phyloP scores from a whole-genome alignment of 805 yeast species.

The Pichia cephalocereana region DNA sequence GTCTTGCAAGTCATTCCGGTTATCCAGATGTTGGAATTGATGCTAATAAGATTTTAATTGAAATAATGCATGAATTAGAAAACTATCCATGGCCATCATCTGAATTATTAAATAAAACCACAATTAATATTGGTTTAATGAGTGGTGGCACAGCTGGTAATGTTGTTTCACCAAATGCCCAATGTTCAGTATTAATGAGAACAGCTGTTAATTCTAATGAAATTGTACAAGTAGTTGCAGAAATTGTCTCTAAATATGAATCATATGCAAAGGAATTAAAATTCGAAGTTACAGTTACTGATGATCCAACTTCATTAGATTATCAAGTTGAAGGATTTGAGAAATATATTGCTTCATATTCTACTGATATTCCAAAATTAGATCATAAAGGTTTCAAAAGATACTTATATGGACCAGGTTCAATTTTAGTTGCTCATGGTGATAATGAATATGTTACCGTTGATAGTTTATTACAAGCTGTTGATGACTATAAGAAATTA shows the following conservation, averaged over 20 bases:
- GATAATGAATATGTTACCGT: slow-evolving; percentile 44
- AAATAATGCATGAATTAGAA: slow-evolving; percentile 38
- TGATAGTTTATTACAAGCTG: slow-evolving; percentile 38
- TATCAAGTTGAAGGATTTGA: slow-evolving; percentile 61
- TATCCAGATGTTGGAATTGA: slow-evolving; percentile 62
- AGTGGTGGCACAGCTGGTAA: slow-evolving; percentile 58
- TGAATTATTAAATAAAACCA: slow-evolving; percentile 49
- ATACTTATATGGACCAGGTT: slow-evolving; percentile 61
- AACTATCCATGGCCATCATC: slow-evolving; percentile 38
- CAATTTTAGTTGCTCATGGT: slow-evolving; percentile 52
- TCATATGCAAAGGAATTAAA: slow-evolving; percentile 8
- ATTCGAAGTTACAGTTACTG: slow-evolving; percentile 9
- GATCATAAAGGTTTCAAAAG: slow-evolving; percentile 28
- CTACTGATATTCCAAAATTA: slow-evolving; percentile 40
- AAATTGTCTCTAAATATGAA: slow-evolving; percentile 23
- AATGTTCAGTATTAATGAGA: slow-evolving; percentile 41
- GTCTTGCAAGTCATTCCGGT: slow-evolving; percentile 57
- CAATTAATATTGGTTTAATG: slow-evolving; percentile 51
- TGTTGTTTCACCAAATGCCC: slow-evolving; percentile 53
- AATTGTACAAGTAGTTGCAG: slow-evolving; percentile 29
- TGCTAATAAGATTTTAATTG: slow-evolving; percentile 49
- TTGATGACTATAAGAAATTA: slow-evolving; percentile 43
- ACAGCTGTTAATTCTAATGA: slow-evolving; percentile 38
- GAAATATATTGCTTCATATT: slow-evolving; percentile 25
- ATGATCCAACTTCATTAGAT: slow-evolving; percentile 41